phyloP scores from a whole-genome alignment of 1,284 basidiomycete genomes.

The Ganoderma leucocontextum region DNA sequence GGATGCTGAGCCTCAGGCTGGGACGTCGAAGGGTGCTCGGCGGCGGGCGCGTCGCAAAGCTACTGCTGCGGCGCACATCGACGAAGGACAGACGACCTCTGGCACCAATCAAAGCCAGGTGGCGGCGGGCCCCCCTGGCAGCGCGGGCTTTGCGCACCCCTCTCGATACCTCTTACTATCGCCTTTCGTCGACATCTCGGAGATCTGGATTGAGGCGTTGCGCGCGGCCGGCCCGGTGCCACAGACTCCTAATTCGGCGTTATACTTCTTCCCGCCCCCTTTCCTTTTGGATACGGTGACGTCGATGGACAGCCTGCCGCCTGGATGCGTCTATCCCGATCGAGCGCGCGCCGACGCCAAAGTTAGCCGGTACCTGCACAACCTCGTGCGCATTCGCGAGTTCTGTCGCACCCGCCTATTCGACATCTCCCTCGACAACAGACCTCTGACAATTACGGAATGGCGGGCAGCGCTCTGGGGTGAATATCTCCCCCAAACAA shows the following conservation, averaged over 20 bases:
- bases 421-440: neutral
- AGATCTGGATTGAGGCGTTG: neutral
- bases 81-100: too few relatives aligned
- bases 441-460: constrained; percentile 13
- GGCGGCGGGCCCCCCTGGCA: too few relatives aligned
- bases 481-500: neutral
- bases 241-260: neutral
- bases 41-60: too few relatives aligned
- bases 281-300: constrained; percentile 7
- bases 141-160: neutral
- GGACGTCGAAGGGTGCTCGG: too few relatives aligned
- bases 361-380: constrained; percentile 14
- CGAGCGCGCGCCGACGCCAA: constrained; percentile 8
- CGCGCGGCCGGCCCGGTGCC: neutral
- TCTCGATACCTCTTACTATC: neutral
- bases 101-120: too few relatives aligned
- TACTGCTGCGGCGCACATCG: too few relatives aligned
- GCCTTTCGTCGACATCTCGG: neutral
- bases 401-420: constrained; percentile 17
- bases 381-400: constrained; percentile 13
- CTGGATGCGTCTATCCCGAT: neutral
- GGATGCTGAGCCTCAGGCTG: too few relatives aligned
- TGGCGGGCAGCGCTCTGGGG: constrained; percentile 21
- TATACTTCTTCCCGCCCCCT: constrained; percentile 18
- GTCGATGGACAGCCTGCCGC: neutral